Conservation (phyloP, 495 filamentous ascomycete species). For the Emericellopsis terricola region DNA sequence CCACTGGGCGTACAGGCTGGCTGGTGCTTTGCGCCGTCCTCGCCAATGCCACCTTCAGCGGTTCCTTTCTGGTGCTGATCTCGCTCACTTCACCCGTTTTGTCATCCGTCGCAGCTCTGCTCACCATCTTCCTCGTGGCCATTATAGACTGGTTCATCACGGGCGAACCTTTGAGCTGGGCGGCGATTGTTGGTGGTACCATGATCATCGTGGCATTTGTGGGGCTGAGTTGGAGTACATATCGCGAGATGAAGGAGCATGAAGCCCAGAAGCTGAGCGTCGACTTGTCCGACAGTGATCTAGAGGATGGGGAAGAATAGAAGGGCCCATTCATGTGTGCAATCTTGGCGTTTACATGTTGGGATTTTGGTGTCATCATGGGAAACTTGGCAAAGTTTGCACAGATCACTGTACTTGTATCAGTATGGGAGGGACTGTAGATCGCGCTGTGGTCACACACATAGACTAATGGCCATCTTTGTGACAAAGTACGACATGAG, state of each 20-base stretch:
- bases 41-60: constrained; percentile 78
- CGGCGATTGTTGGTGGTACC: constrained; percentile 65
- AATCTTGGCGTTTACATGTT: background rate
- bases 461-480: no score
- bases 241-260: constrained; percentile 79
- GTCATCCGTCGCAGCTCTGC: constrained; percentile 73
- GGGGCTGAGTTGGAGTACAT: constrained; percentile 78
- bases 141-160: constrained; percentile 76
- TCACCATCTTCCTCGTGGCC: constrained; percentile 93
- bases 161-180: constrained; percentile 49
- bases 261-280: constrained; percentile 27
- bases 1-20: constrained; percentile 55
- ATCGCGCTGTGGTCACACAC: no score
- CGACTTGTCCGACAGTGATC: constrained; percentile 11
- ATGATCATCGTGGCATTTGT: constrained; percentile 77
- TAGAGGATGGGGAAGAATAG: constrained; percentile 12
- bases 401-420: no score
- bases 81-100: constrained; percentile 83
- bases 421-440: no score
- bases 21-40: constrained; percentile 64
- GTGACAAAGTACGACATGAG: no score
- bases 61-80: constrained; percentile 86
- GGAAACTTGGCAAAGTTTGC: no score
- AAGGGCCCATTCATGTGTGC: background rate
- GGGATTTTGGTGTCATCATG: background rate